A percentile compares a stretch with the other conserved stretches of the same genome.
phyloP scores from a whole-genome alignment of 2,329 filamentous ascomycete species.

The Aspergillus sp. region DNA sequence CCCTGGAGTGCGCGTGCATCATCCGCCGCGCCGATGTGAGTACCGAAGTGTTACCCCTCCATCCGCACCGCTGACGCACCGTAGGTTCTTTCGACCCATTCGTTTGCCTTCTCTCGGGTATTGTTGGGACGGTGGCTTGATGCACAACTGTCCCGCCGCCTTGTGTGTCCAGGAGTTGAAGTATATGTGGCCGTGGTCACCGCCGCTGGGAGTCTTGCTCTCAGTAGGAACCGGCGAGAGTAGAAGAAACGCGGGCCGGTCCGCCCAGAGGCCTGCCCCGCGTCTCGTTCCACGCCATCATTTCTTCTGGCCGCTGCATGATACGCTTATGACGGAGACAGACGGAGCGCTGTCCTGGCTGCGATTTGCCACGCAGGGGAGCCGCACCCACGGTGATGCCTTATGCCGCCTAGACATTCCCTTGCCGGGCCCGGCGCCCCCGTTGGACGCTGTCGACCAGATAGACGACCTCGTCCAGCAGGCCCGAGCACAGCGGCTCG shows the following conservation, averaged over 20 bases:
- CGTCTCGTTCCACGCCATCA: neutral
- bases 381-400: neutral
- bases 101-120: neutral
- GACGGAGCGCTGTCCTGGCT: neutral
- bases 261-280: neutral
- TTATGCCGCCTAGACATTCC: neutral
- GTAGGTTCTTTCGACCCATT: conserved; percentile 1
- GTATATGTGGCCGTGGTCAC: conserved; percentile 2
- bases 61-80: neutral
- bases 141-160: neutral
- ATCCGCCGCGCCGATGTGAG: conserved; percentile 1
- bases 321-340: neutral
- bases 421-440: neutral
- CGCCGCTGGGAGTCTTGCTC: neutral
- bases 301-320: conserved; percentile 1
- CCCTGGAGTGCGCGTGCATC: conserved; percentile 1
- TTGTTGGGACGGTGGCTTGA: conserved; percentile 3
- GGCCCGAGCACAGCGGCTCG: neutral
- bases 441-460: neutral
- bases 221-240: neutral
- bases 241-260: neutral
- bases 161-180: neutral
- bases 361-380: neutral
- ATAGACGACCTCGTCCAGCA: conserved; percentile 2
- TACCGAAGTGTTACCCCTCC: neutral